A percentile compares a stretch with the other conserved stretches of the same genome.
Conservation (phyloP, 106 monocot species). For the Dendrobium nobile region DNA sequence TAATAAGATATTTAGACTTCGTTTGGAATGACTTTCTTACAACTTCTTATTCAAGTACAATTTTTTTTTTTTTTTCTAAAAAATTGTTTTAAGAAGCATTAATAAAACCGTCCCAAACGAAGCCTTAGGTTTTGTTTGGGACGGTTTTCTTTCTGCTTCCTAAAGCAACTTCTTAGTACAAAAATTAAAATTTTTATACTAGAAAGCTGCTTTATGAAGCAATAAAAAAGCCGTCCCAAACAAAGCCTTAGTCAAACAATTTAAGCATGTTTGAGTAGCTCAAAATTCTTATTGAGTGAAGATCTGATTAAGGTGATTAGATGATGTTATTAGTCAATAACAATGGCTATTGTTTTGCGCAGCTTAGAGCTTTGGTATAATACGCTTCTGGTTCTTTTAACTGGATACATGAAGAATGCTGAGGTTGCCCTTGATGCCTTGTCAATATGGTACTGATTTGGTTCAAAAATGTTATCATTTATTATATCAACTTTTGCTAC, state of each 20-base stretch:
- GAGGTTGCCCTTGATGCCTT: conserved; percentile 77
- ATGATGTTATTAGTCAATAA: background rate
- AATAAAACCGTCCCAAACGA: too few species aligned
- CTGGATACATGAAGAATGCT: conserved; percentile 64
- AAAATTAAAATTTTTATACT: too few species aligned
- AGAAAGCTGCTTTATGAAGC: too few species aligned
- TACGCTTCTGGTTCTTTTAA: conserved; percentile 53
- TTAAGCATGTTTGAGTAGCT: background rate
- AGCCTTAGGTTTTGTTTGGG: too few species aligned
- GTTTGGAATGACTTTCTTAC: too few species aligned
- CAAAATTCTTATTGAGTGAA: background rate
- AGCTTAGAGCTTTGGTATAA: conserved; percentile 82
- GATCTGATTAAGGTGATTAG: background rate
- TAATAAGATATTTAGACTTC: too few species aligned
- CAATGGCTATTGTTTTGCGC: background rate
- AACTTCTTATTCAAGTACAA: too few species aligned
- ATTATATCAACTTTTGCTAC: background rate
- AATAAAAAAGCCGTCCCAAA: too few species aligned
- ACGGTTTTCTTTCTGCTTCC: too few species aligned
- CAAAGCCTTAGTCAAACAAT: background rate
- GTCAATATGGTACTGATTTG: conserved; percentile 52
- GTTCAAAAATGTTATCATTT: background rate
- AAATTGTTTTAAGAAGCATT: too few species aligned
- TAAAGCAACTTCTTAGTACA: too few species aligned
- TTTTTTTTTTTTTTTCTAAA: too few species aligned